Base-by-base conservation (phyloP, 2,329 filamentous ascomycete species). In the Fusarium sambucinum region DNA sequence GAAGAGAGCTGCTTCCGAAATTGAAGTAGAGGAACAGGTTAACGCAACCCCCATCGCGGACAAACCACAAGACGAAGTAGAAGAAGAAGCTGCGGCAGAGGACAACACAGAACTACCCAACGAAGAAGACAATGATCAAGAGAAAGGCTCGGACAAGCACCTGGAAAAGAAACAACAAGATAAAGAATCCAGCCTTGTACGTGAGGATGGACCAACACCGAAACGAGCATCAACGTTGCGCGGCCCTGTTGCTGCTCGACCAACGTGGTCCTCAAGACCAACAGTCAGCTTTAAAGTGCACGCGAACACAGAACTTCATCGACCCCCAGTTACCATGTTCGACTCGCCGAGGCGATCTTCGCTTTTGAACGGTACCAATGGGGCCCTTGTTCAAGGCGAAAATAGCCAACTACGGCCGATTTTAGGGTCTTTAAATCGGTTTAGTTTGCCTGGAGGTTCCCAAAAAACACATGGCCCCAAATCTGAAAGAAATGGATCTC, bases 221-320 rank as follows among this genome's bases (percentile, higher is more conserved):
- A 54, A 45, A 37, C 56, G 59, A 38, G 44, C 46, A 44, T 27
- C 60, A 9, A 63, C 55, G 21, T 45, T 54, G 33, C 69, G 71
- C 12, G 68, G 68, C 2, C 68, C 68, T 47, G 54, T 68, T 6
- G 68, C 68, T 40, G 53, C 61, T 27, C 55, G 69, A 5, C 60
- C 63, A 40, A 56, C 58, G 5, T 66, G 63, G 54, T 59, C 70
- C 30, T 67, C 69, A 3, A 63, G 72, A 0, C 72, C 72, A 40
- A 66, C 69, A 2, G 50, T 74, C 13, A 73, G 69, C 25, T 70
- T 74, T 8, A 69, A 70, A n/a, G 52, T 73, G 13, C 66, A 69
- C 29, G 63, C 53, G 13, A 69, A 73, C 9, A 54, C 72, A 37
- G 72, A 73, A 57, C 65, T 72, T 51, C 62, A 67, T 46, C 71